Evolutionary conservation across 371 early-diverging fungal species (phyloP).

Genomic region (Saksenaea oblongispora): DNA sequence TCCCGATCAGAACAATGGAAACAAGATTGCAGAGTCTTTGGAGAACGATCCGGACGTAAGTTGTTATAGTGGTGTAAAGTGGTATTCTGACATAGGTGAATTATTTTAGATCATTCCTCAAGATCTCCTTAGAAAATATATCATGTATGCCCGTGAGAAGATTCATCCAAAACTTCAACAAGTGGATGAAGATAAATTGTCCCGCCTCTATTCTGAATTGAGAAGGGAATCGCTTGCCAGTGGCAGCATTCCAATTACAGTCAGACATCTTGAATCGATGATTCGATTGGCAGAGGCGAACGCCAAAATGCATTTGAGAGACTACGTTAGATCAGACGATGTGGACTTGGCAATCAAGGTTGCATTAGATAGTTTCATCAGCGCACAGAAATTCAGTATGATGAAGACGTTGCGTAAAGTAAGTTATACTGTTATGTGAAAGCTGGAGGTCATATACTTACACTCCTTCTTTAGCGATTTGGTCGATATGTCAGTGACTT

Average conservation of each 20-base stretch:
- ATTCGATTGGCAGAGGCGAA: slow-evolving; percentile 97
- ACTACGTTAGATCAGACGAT: slow-evolving; percentile 91
- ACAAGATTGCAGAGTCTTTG: slow-evolving; percentile 33
- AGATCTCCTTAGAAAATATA: slow-evolving; percentile 93
- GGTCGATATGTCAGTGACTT: slow-evolving; percentile 80
- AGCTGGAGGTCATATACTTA: background rate
- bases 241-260: slow-evolving; percentile 98
- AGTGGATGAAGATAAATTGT: slow-evolving; percentile 88
- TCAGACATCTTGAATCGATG: slow-evolving; percentile 98
- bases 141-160: slow-evolving; percentile 95
- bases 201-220: slow-evolving; percentile 90
- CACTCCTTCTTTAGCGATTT: slow-evolving; percentile 59
- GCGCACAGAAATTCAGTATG: slow-evolving; percentile 96
- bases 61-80: background rate
- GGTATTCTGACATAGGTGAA: background rate
- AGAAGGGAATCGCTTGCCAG: slow-evolving; percentile 90
- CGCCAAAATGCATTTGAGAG: slow-evolving; percentile 98
- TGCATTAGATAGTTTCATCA: slow-evolving; percentile 93
- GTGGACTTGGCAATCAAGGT: slow-evolving; percentile 96
- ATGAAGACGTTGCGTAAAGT: slow-evolving; percentile 76
- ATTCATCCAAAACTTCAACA: slow-evolving; percentile 85
- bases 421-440: slow-evolving; percentile 11
- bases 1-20: slow-evolving; percentile 59
- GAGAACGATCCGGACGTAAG: slow-evolving; percentile 52
- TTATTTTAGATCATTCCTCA: slow-evolving; percentile 72